Conservation (phyloP, 352 stramenopile genomes). For the Phytophthora citricola region DNA sequence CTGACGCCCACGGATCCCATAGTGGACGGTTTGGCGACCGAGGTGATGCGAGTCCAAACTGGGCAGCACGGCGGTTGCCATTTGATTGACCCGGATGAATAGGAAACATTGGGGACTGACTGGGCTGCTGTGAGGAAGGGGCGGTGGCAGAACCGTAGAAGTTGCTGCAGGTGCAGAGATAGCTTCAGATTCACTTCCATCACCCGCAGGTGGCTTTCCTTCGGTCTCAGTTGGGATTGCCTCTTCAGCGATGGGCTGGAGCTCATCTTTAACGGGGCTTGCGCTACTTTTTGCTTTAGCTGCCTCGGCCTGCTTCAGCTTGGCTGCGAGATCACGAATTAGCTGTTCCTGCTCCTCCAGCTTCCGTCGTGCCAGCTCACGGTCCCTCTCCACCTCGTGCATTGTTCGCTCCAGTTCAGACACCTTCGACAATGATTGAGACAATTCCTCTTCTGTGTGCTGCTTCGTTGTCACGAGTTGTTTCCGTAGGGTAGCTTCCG, state of each 20-base stretch:
- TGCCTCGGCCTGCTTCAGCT: slow-evolving; percentile 40
- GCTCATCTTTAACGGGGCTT: slow-evolving; percentile 21
- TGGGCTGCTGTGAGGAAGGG: background rate
- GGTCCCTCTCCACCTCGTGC: slow-evolving; percentile 45
- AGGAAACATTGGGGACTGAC: slow-evolving; percentile 1
- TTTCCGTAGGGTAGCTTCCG: slow-evolving; percentile 63
- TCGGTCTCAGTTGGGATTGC: slow-evolving; percentile 7
- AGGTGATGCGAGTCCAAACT: slow-evolving; percentile 39
- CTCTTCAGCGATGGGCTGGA: slow-evolving; percentile 39
- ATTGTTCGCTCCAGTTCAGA: slow-evolving; percentile 56
- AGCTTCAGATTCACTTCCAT: background rate
- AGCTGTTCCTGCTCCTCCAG: slow-evolving; percentile 52
- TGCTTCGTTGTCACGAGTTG: slow-evolving; percentile 65
- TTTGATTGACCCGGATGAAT: slow-evolving; percentile 13
- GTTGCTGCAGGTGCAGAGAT: background rate
- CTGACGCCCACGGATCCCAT: slow-evolving; percentile 56
- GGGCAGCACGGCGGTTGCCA: slow-evolving; percentile 10
- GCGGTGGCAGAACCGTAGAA: background rate
- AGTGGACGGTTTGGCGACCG: slow-evolving; percentile 40
- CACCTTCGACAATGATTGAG: slow-evolving; percentile 48
- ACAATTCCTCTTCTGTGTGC: slow-evolving; percentile 60
- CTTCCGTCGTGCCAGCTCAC: slow-evolving; percentile 38
- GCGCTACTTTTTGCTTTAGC: slow-evolving; percentile 17
- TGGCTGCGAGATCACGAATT: slow-evolving; percentile 46
- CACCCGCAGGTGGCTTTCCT: background rate